A percentile compares a stretch with the other conserved stretches of the same genome.
Conservation (phyloP, 768 basidiomycete species). For the Rhodotorula babjevae region DNA sequence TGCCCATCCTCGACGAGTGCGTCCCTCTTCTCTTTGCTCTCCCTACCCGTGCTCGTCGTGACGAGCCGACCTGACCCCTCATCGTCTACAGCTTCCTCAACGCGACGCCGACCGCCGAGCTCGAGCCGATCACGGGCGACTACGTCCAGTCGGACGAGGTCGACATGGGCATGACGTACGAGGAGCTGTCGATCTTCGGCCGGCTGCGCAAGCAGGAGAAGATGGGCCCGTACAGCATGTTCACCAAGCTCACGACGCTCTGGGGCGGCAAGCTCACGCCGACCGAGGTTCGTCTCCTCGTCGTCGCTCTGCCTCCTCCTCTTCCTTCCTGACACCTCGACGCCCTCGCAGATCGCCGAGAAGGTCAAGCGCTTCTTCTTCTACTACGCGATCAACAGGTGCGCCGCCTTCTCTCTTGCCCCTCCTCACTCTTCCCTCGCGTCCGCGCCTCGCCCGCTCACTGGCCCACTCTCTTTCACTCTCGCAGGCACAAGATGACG, state of each 20-base stretch:
- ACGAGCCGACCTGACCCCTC: background rate
- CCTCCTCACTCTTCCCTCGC: background rate
- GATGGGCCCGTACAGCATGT: slow-evolving; percentile 95
- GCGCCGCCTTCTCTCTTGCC: background rate
- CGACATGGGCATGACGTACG: slow-evolving; percentile 73
- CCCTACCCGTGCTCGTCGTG: too few species aligned
- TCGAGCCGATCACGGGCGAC: slow-evolving; percentile 88
- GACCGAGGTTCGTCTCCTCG: slow-evolving; percentile 56
- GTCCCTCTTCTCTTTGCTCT: slow-evolving; percentile 16
- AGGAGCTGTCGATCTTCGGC: slow-evolving; percentile 87
- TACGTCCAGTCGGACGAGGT: slow-evolving; percentile 97
- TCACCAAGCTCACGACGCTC: slow-evolving; percentile 87
- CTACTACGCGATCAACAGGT: slow-evolving; percentile 78
- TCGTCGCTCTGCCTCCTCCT: background rate
- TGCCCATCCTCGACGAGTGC: slow-evolving; percentile 76
- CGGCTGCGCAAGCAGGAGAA: slow-evolving; percentile 92
- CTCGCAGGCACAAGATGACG: slow-evolving; percentile 81
- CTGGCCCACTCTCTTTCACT: background rate
- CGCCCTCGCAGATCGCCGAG: slow-evolving; percentile 69
- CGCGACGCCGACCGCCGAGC: slow-evolving; percentile 89
- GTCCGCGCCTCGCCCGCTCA: background rate
- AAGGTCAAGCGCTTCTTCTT: slow-evolving; percentile 98
- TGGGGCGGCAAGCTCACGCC: slow-evolving; percentile 87
- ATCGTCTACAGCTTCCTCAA: slow-evolving; percentile 65
- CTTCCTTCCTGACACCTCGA: background rate